Evolutionary conservation across 805 yeast genomes (phyloP).

Genomic region (Kodamaea neixiangensis): DNA sequence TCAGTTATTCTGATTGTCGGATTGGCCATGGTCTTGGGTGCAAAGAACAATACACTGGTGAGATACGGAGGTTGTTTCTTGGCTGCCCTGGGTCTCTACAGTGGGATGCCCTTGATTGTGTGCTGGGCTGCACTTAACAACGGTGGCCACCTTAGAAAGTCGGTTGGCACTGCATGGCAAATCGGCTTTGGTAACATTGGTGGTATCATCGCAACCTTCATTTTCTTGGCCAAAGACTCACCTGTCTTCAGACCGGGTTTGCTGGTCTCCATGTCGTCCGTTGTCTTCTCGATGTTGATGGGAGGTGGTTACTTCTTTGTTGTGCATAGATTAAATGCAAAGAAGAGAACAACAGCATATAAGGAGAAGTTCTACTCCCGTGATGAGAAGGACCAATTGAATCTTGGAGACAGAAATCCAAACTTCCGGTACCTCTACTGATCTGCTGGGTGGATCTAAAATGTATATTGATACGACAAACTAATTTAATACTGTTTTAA

Average conservation of each 20-base stretch:
- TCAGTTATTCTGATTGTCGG: conserved; percentile 49
- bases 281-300: conserved; percentile 41
- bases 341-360: conserved; percentile 29
- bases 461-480: too few relatives aligned
- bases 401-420: conserved; percentile 42
- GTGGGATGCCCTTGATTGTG: conserved; percentile 67
- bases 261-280: conserved; percentile 50
- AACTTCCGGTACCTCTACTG: conserved; percentile 36
- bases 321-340: conserved; percentile 20
- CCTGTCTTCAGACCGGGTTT: conserved; percentile 62
- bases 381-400: conserved; percentile 30
- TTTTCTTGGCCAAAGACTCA: conserved; percentile 55
- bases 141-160: conserved; percentile 62
- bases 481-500: too few relatives aligned
- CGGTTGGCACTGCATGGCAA: conserved; percentile 59
- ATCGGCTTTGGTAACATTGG: conserved; percentile 77
- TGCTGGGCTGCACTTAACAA: conserved; percentile 68
- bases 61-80: conserved; percentile 69
- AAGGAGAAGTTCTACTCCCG: conserved; percentile 26
- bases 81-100: conserved; percentile 57
- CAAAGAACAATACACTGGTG: conserved; percentile 33
- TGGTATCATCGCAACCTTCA: conserved; percentile 63
- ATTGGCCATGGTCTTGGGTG: conserved; percentile 54
- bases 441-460: not conserved
- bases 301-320: conserved; percentile 32